phyloP scores from a whole-genome alignment of 2,329 filamentous ascomycete species.

The Exophiala oligosperma region DNA sequence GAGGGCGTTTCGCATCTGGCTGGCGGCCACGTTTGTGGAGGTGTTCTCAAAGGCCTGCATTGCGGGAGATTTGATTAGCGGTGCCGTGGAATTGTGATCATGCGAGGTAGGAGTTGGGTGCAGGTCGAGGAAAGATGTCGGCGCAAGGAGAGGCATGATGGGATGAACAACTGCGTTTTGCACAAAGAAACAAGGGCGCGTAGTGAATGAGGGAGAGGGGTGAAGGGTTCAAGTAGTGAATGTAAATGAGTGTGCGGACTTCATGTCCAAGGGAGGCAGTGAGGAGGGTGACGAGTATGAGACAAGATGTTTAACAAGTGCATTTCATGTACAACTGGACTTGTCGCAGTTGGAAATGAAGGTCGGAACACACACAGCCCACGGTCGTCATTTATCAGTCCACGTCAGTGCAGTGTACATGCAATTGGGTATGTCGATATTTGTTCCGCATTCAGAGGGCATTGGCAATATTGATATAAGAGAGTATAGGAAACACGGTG shows the following conservation, averaged over 20 bases:
- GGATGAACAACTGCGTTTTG: not conserved
- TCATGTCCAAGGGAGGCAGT: conserved; percentile 1
- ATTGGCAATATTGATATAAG: not conserved
- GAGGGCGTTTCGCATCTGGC: conserved; percentile 97
- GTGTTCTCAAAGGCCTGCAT: conserved; percentile 96
- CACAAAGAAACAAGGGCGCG: not conserved
- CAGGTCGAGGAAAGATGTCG: conserved; percentile 11
- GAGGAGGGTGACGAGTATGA: conserved; percentile 10
- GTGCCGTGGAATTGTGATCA: not conserved
- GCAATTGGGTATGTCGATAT: conserved; percentile 6
- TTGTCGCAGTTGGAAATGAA: not conserved
- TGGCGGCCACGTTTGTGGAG: conserved; percentile 94
- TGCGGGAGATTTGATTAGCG: conserved; percentile 20
- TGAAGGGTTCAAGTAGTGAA: not conserved
- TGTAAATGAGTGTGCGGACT: not conserved
- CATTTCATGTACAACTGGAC: conserved; percentile 1
- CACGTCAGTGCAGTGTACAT: conserved; percentile 12
- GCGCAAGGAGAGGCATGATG: conserved; percentile 18
- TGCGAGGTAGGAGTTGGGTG: not conserved
- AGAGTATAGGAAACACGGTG: conserved; percentile 20
- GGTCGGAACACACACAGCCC: not conserved
- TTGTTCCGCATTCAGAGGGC: not conserved
- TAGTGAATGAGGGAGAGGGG: not conserved
- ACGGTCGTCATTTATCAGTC: not conserved
- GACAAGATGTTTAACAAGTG: not conserved